These are phyloP conservation scores for Rutstroemia sp. DNA, from an alignment of 2,329 filamentous ascomycete species.

Conservation along the genomic window DNA sequence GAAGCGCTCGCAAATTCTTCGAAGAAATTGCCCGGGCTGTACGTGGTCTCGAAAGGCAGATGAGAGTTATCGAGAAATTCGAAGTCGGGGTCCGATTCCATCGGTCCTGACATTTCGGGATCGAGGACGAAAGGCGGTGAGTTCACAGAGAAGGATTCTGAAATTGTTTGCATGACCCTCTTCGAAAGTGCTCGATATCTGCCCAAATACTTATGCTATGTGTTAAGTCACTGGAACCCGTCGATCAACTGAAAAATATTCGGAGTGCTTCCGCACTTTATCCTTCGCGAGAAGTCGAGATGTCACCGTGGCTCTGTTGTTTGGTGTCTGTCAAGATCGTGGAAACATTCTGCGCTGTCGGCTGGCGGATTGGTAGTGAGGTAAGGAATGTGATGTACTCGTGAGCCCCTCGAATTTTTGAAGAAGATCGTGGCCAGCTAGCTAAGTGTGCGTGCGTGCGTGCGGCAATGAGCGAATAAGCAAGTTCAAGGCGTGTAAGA, in stretches of 20 bases:
- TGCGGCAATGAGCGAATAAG: background rate
- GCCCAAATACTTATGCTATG: background rate
- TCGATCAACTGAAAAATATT: background rate
- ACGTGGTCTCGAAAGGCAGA: slow-evolving; percentile 23
- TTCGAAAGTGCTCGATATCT: slow-evolving; percentile 5
- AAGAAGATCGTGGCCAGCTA: slow-evolving; percentile 1
- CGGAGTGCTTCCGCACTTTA: background rate
- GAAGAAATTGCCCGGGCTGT: slow-evolving; percentile 27
- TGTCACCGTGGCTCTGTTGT: background rate
- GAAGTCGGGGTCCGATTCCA: slow-evolving; percentile 30
- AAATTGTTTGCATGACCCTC: slow-evolving; percentile 23
- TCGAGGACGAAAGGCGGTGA: slow-evolving; percentile 31
- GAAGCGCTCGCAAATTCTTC: slow-evolving; percentile 24
- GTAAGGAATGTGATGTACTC: background rate
- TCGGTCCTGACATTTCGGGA: slow-evolving; percentile 29
- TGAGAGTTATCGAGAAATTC: slow-evolving; percentile 32
- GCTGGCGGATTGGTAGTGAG: background rate
- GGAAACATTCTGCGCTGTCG: background rate
- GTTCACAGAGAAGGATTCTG: slow-evolving; percentile 24
- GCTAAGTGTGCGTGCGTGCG: background rate
- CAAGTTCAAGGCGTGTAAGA: background rate
- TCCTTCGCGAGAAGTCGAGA: background rate
- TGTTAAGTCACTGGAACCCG: background rate
- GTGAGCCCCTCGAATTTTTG: background rate
- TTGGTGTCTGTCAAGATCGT: background rate